phyloP scores from a whole-genome alignment of 2,329 filamentous ascomycete genomes.

The Metarhizium robertsii region DNA sequence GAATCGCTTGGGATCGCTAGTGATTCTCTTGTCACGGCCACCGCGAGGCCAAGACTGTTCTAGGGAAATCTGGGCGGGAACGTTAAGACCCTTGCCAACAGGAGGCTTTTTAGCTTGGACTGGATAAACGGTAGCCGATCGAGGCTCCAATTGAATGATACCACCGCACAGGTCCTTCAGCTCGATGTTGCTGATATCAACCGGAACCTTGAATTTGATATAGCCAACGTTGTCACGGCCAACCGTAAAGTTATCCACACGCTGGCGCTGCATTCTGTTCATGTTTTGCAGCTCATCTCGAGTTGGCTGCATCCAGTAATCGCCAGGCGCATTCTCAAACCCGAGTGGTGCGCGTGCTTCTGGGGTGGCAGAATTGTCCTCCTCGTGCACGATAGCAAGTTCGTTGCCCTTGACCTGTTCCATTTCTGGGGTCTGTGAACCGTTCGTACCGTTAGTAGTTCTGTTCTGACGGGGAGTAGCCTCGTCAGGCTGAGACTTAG shows the following conservation, averaged over 20 bases:
- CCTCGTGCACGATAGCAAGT: conserved; percentile 70
- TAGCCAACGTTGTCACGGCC: conserved; percentile 75
- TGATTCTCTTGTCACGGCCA: conserved; percentile 44
- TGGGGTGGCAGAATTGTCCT: conserved; percentile 32
- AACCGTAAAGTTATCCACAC: conserved; percentile 66
- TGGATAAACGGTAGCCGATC: conserved; percentile 82
- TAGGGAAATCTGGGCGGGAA: conserved; percentile 78
- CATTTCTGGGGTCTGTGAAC: conserved; percentile 48
- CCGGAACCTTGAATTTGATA: conserved; percentile 70
- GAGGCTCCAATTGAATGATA: conserved; percentile 67
- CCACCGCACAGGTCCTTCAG: conserved; percentile 70
- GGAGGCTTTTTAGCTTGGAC: conserved; percentile 69
- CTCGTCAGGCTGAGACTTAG: conserved; percentile 22
- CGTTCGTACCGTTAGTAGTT: conserved; percentile 28
- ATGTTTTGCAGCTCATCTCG: conserved; percentile 68
- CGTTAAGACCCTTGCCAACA: conserved; percentile 81
- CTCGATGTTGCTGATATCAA: conserved; percentile 73
- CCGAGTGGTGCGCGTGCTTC: conserved; percentile 15
- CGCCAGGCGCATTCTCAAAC: conserved; percentile 49
- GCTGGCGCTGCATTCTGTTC: conserved; percentile 69
- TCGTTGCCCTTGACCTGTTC: conserved; percentile 66
- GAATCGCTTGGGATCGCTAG: conserved; percentile 52
- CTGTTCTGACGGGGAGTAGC: conserved; percentile 42
- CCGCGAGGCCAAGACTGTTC: conserved; percentile 85
- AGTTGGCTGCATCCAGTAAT: conserved; percentile 80